Evolutionary conservation across 768 basidiomycete genomes (phyloP).

Genomic region (Pleurotus cornucopiae): DNA sequence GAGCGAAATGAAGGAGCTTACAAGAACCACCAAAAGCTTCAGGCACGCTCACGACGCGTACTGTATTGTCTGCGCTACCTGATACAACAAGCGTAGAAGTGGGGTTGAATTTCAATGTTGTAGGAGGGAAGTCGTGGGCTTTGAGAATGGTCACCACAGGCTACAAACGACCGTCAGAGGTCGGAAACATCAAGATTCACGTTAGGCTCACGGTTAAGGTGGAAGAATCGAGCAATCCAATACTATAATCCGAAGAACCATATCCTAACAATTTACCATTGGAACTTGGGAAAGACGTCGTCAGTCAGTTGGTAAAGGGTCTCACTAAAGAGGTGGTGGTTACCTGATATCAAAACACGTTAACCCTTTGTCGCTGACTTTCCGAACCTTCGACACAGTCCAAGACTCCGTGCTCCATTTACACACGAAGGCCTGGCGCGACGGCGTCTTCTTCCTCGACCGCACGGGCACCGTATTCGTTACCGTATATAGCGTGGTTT

Average conservation of each 20-base stretch:
- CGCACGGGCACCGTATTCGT: constrained; percentile 68
- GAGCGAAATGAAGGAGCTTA: constrained; percentile 29
- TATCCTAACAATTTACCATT: constrained; percentile 82
- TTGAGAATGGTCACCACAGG: constrained; percentile 84
- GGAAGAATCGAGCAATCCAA: constrained; percentile 78
- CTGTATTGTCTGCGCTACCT: constrained; percentile 86
- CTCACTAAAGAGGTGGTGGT: constrained; percentile 14
- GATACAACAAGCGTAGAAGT: constrained; percentile 76
- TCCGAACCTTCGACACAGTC: constrained; percentile 61
- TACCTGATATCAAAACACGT: constrained; percentile 91
- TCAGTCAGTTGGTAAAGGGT: neutral
- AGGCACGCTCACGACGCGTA: constrained; percentile 78
- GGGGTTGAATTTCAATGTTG: constrained; percentile 85
- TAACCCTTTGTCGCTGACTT: constrained; percentile 73
- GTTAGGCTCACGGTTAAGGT: constrained; percentile 62
- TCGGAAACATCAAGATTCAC: neutral
- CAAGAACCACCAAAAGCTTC: constrained; percentile 44
- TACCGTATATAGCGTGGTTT: constrained; percentile 59
- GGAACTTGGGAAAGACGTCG: constrained; percentile 39
- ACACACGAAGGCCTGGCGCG: constrained; percentile 58
- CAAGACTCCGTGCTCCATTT: constrained; percentile 75
- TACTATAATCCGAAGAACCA: constrained; percentile 81
- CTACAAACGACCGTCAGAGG: constrained; percentile 35
- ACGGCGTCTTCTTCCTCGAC: constrained; percentile 46
- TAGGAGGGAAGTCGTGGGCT: constrained; percentile 93